Conservation (phyloP, 768 basidiomycete genomes). For the Russula abietina region DNA sequence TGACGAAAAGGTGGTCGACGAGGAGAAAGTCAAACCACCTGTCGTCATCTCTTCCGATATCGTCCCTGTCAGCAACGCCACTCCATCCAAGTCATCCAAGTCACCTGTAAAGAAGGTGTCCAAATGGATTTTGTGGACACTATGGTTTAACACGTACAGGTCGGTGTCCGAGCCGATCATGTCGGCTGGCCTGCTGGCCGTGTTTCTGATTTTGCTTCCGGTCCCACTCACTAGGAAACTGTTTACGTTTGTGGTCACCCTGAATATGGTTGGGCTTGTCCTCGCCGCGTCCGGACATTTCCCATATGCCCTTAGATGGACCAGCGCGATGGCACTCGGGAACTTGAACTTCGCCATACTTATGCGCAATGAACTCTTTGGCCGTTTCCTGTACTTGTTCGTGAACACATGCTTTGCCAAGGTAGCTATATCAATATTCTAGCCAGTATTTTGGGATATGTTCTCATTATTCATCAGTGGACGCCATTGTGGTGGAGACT, state of each 20-base stretch:
- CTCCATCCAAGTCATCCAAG: slow-evolving; percentile 33
- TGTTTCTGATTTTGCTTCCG: slow-evolving; percentile 15
- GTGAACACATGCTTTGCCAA: slow-evolving; percentile 76
- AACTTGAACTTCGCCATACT: slow-evolving; percentile 69
- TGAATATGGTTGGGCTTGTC: slow-evolving; percentile 56
- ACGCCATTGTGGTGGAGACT: slow-evolving; percentile 66
- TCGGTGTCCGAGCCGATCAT: slow-evolving; percentile 28
- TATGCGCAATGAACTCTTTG: slow-evolving; percentile 78
- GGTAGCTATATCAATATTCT: slow-evolving; percentile 32
- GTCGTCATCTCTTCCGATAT: slow-evolving; percentile 32
- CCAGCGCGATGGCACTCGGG: slow-evolving; percentile 67
- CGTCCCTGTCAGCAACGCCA: slow-evolving; percentile 27
- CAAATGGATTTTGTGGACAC: slow-evolving; percentile 51
- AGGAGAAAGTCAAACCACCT: slow-evolving; percentile 19
- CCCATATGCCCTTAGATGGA: slow-evolving; percentile 59
- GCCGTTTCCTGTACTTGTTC: slow-evolving; percentile 63
- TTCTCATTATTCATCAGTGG: slow-evolving; percentile 42
- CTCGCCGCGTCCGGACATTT: slow-evolving; percentile 60
- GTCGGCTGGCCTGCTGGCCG: neutral
- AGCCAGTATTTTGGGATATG: neutral
- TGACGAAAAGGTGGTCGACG: slow-evolving; percentile 14
- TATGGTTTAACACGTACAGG: slow-evolving; percentile 83
- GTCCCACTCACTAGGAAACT: slow-evolving; percentile 11
- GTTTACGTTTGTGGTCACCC: slow-evolving; percentile 7
- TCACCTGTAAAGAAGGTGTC: slow-evolving; percentile 46